These are phyloP conservation scores for Kwoniella sp. DNA, from an alignment of 768 basidiomycete genomes.

Conservation along the genomic window DNA sequence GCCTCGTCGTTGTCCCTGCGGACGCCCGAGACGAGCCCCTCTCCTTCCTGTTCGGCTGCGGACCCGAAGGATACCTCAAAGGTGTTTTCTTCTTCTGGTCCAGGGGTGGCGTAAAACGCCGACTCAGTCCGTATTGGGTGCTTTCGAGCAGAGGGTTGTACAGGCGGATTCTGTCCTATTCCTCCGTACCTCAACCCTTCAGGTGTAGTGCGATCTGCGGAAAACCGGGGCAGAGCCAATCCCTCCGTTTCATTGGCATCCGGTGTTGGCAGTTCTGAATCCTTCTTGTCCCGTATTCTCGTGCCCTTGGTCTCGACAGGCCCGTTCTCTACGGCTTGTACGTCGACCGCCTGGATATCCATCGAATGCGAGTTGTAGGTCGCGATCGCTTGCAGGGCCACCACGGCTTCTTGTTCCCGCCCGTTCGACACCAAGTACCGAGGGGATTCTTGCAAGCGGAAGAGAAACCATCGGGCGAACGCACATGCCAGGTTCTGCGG, in stretches of 20 bases:
- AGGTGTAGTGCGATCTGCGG: background rate
- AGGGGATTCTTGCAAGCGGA: constrained; percentile 90
- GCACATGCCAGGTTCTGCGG: constrained; percentile 81
- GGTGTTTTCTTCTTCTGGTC: constrained; percentile 18
- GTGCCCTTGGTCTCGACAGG: background rate
- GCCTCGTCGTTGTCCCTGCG: constrained; percentile 4
- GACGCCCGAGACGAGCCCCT: too few species aligned
- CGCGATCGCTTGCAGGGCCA: constrained; percentile 77
- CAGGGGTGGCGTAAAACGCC: constrained; percentile 31
- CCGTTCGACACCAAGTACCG: constrained; percentile 87
- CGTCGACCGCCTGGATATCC: constrained; percentile 66
- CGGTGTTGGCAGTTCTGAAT: constrained; percentile 21
- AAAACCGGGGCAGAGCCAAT: background rate
- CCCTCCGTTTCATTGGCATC: background rate
- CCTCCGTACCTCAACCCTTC: constrained; percentile 1
- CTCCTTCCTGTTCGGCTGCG: too few species aligned
- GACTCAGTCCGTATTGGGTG: constrained; percentile 34
- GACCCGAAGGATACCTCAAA: constrained; percentile 33
- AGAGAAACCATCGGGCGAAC: constrained; percentile 76
- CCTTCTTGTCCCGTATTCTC: constrained; percentile 14
- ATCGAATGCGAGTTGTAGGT: constrained; percentile 76
- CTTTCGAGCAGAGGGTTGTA: constrained; percentile 3
- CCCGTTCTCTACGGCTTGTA: constrained; percentile 42
- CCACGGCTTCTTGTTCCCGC: constrained; percentile 74
- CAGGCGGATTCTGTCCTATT: constrained; percentile 14